These are phyloP conservation scores for Trametes polyzona DNA, from an alignment of 1,284 basidiomycete genomes.

Conservation along the genomic window DNA sequence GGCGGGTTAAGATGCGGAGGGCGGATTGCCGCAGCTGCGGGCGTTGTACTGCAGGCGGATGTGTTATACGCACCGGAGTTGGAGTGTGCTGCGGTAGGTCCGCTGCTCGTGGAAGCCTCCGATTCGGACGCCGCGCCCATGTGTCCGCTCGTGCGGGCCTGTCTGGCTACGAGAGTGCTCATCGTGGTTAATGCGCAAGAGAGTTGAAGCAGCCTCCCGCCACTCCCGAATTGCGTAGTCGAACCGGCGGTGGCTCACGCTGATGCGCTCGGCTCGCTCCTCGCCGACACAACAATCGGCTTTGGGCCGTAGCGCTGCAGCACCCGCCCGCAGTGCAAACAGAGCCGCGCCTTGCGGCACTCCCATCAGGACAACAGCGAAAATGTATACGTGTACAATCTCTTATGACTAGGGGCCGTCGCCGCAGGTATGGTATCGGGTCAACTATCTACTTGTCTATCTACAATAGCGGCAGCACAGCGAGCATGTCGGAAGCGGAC, in stretches of 20 bases:
- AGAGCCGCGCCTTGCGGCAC: background rate
- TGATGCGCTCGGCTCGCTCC: background rate
- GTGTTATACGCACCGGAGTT: slow-evolving; percentile 6
- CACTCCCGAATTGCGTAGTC: background rate
- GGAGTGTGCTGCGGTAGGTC: slow-evolving; percentile 20
- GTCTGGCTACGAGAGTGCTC: background rate
- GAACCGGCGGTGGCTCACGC: background rate
- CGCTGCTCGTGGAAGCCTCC: slow-evolving; percentile 4
- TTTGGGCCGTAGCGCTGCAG: slow-evolving; percentile 5
- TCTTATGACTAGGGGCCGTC: slow-evolving; percentile 1
- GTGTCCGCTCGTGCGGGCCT: slow-evolving; percentile 11
- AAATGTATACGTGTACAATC: slow-evolving; percentile 1
- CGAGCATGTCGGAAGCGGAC: background rate
- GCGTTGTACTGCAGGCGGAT: background rate
- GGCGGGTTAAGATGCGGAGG: slow-evolving; percentile 20
- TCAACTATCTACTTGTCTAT: background rate
- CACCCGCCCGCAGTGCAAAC: background rate
- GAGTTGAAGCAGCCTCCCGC: slow-evolving; percentile 6
- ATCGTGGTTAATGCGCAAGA: slow-evolving; percentile 5
- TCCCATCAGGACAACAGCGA: background rate
- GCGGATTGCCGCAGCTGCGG: slow-evolving; percentile 19
- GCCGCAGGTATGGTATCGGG: slow-evolving; percentile 1
- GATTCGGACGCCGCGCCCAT: slow-evolving; percentile 3
- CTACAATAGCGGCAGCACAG: background rate
- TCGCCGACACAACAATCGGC: slow-evolving; percentile 5